phyloP scores from a whole-genome alignment of 352 stramenopile species.

The Pythium coloratum region DNA sequence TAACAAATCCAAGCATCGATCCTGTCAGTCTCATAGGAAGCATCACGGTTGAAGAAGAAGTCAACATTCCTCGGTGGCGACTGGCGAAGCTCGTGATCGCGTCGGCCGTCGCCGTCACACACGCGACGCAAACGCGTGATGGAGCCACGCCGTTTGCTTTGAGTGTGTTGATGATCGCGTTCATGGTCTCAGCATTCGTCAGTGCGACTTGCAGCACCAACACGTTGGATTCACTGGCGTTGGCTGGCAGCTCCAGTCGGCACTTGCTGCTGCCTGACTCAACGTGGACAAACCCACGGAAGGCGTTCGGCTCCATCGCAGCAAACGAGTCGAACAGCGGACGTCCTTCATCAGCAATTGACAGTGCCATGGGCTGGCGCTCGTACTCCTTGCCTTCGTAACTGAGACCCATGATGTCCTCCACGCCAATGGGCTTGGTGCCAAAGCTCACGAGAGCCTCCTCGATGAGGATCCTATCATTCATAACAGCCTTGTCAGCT shows the following conservation, averaged over 20 bases:
- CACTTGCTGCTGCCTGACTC: not conserved
- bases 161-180: slow-evolving; percentile 5
- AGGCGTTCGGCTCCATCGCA: slow-evolving; percentile 22
- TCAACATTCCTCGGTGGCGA: slow-evolving; percentile 11
- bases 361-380: slow-evolving; percentile 7
- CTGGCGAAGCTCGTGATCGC: slow-evolving; percentile 20
- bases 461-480: slow-evolving; percentile 22
- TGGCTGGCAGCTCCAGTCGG: slow-evolving; percentile 12
- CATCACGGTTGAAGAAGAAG: not conserved
- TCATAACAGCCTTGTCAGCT: no score
- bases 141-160: slow-evolving; percentile 7
- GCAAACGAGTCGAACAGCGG: slow-evolving; percentile 19
- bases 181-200: slow-evolving; percentile 1
- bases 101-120: slow-evolving; percentile 11
- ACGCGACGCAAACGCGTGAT: slow-evolving; percentile 18
- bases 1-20: not conserved
- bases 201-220: slow-evolving; percentile 17
- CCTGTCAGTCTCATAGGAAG: not conserved
- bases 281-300: slow-evolving; percentile 12
- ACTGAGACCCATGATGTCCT: slow-evolving; percentile 9
- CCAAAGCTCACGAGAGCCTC: slow-evolving; percentile 24
- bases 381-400: slow-evolving; percentile 28
- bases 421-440: slow-evolving; percentile 19
- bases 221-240: slow-evolving; percentile 16
- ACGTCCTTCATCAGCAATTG: not conserved